Evolutionary conservation across 768 basidiomycete species (phyloP).

Genomic region (Hygrophoropsis aurantiaca): DNA sequence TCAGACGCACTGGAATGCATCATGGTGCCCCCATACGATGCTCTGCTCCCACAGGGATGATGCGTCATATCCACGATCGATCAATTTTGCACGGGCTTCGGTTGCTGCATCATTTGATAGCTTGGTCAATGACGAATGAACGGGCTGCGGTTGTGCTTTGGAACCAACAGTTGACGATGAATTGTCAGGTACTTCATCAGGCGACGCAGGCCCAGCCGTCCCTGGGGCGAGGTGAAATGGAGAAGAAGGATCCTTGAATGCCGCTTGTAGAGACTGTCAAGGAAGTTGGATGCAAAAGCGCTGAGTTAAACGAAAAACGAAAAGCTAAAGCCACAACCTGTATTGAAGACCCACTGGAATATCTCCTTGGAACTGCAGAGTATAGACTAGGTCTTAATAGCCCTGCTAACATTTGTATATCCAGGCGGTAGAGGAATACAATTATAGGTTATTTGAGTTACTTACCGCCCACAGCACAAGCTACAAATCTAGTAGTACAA

Average conservation of each 20-base stretch:
- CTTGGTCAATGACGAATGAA: neutral
- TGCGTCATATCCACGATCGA: slow-evolving; percentile 55
- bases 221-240: slow-evolving; percentile 68
- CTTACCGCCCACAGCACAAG: no score
- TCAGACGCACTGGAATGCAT: slow-evolving; percentile 69
- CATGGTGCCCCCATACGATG: slow-evolving; percentile 80
- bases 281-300: neutral
- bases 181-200: slow-evolving; percentile 40
- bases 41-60: slow-evolving; percentile 74
- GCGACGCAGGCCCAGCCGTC: slow-evolving; percentile 56
- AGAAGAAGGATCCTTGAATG: slow-evolving; percentile 61
- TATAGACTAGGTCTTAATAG: no score
- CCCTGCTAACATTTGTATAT: no score
- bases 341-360: slow-evolving; percentile 24
- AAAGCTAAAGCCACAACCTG: slow-evolving; percentile 15
- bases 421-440: no score
- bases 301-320: neutral
- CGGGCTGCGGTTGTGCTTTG: neutral
- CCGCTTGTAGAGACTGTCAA: slow-evolving; percentile 57
- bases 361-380: neutral
- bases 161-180: neutral
- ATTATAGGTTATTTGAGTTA: no score
- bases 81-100: slow-evolving; percentile 44
- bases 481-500: no score
- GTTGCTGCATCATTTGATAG: slow-evolving; percentile 14